phyloP scores from a whole-genome alignment of 352 stramenopile genomes.

The Pythium brachiatum region DNA sequence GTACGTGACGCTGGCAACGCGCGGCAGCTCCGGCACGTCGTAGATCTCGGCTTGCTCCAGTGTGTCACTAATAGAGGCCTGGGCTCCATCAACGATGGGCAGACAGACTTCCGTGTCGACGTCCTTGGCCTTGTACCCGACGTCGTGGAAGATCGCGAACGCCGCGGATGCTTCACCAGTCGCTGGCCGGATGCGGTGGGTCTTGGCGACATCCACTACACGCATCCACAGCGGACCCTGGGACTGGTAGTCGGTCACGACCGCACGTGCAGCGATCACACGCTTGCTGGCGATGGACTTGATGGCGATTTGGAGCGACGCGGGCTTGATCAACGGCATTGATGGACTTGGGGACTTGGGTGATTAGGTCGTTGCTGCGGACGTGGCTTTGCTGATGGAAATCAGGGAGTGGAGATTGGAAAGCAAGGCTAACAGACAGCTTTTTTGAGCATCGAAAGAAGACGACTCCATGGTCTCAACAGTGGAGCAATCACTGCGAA shows the following conservation, averaged over 20 bases:
- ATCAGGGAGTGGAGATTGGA: too few relatives aligned
- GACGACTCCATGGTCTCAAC: too few relatives aligned
- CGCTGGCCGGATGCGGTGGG: neutral
- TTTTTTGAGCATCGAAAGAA: too few relatives aligned
- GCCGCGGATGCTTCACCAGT: neutral
- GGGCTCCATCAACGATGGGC: slow-evolving; percentile 26
- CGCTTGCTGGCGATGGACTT: slow-evolving; percentile 7
- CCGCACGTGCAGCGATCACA: neutral
- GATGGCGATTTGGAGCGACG: neutral
- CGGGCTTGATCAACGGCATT: neutral
- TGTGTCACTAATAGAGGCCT: neutral
- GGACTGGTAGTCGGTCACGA: slow-evolving; percentile 6
- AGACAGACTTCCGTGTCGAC: slow-evolving; percentile 48
- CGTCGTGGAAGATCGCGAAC: slow-evolving; percentile 12
- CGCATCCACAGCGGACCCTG: slow-evolving; percentile 14
- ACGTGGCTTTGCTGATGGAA: too few relatives aligned
- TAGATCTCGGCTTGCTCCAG: slow-evolving; percentile 22
- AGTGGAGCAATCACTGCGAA: too few relatives aligned
- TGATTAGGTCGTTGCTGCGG: too few relatives aligned
- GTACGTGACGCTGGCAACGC: slow-evolving; percentile 37
- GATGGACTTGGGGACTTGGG: neutral
- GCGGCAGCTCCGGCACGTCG: slow-evolving; percentile 23
- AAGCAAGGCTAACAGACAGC: too few relatives aligned
- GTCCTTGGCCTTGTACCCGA: slow-evolving; percentile 6
- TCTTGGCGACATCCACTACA: neutral